Base-by-base conservation (phyloP, 2,329 filamentous ascomycete genomes). In the Xylariaceae sp. region DNA sequence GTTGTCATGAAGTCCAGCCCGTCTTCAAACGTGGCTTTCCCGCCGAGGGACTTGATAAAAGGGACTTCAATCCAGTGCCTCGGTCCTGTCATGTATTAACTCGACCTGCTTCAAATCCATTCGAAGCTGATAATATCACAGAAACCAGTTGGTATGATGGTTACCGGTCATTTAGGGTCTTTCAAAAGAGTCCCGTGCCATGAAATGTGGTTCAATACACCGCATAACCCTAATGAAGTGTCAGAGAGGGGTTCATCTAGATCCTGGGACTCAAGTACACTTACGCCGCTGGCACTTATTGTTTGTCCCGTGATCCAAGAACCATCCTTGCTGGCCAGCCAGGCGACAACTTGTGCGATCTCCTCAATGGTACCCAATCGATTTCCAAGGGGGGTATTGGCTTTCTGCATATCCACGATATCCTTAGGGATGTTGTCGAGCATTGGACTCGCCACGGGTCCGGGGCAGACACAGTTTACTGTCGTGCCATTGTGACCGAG, bases 401-500 rank as follows among this genome's bases (percentile, higher is more conserved):
- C 72, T 71, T 75, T 77, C 70, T 84, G 79, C 65, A 75, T 72
- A 35, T 78, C 75, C 2, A 83, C 72, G 10, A 83, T 72, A 0
- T 78, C 77, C 56, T 73, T 67, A 0, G 79, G 78, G 10, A 84
- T 79, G 13, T 79, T 75, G 13, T 79, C 78, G 23, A 86, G 67
- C 77, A 88, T 79, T 6, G 84, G 82, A 35, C 77, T 85, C 70
- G 80, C 72, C 4, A 85, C 80, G 0, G 84, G 83, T 0, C 85
- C 85, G 0, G 84, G 83, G 17, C 79, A 80, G 2, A 88, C 79
- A 0, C 78, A 76, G 64, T 88, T 88, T 30, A 85, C 84, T 0
- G 84, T 87, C 59, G 82, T 82, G 0, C 84, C 82, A 59, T 77
- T 71, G 2, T 61, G 67, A 0, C 84, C 84, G 7, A 87, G 72